These are phyloP conservation scores for Chytriomyces sp. DNA, from an alignment of 192 early-diverging fungal species.

Conservation along the genomic window DNA sequence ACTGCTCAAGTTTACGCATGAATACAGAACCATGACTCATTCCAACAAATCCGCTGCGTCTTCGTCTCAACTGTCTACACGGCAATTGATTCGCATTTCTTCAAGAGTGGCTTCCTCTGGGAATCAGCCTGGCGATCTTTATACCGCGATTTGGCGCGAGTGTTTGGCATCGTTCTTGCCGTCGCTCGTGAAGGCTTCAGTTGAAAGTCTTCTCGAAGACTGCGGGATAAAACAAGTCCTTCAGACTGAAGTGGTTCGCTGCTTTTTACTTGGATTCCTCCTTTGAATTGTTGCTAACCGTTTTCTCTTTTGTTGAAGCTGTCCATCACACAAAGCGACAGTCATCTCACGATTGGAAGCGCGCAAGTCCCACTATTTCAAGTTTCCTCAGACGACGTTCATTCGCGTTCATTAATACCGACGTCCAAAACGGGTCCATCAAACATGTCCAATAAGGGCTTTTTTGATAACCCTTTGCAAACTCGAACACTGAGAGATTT, in stretches of 20 bases:
- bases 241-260: constrained; percentile 9
- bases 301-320: not conserved
- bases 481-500: constrained; percentile 72
- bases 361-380: constrained; percentile 27
- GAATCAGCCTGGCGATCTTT: constrained; percentile 68
- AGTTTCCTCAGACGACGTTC: constrained; percentile 27
- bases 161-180: constrained; percentile 76
- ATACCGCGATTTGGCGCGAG: constrained; percentile 66
- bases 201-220: constrained; percentile 63
- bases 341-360: constrained; percentile 30
- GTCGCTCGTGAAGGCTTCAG: constrained; percentile 60
- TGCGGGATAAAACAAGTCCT: constrained; percentile 53
- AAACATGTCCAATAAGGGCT: constrained; percentile 54
- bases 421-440: constrained; percentile 3
- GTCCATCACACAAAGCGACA: not conserved
- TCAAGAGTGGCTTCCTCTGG: constrained; percentile 57
- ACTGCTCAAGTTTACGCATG: not conserved
- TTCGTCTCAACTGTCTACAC: constrained; percentile 61
- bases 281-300: not conserved
- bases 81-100: constrained; percentile 76
- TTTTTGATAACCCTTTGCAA: constrained; percentile 79
- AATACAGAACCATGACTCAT: not conserved
- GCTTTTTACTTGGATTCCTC: not conserved
- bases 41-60: constrained; percentile 32
- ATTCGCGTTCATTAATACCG: constrained; percentile 39